Conservation (phyloP, 345 rosid species). For the Pseudoturritis turrita region DNA sequence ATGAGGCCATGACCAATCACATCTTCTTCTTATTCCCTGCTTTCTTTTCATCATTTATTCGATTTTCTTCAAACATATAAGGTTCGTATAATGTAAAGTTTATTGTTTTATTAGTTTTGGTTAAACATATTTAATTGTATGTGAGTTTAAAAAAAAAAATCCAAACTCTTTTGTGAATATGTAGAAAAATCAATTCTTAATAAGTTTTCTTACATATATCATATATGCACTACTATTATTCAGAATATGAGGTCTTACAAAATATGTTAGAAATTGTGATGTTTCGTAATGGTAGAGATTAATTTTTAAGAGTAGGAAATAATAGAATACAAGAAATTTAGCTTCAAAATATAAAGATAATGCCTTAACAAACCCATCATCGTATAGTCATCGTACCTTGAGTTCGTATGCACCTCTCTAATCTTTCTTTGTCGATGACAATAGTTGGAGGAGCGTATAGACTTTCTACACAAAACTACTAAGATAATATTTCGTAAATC, state of each 20-base stretch:
- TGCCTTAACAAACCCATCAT: background rate
- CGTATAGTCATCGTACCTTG: background rate
- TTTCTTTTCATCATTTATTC: slow-evolving; percentile 12
- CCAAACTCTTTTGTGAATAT: background rate
- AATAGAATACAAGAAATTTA: background rate
- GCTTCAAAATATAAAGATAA: background rate
- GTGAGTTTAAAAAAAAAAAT: background rate
- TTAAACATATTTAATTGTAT: background rate
- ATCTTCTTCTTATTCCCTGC: slow-evolving; percentile 16
- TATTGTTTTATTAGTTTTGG: background rate
- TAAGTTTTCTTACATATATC: background rate
- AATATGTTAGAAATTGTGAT: background rate
- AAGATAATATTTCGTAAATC: background rate
- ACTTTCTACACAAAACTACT: background rate
- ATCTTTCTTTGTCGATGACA: background rate
- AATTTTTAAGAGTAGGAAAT: too few relatives aligned
- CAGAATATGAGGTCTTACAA: background rate
- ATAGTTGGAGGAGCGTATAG: background rate
- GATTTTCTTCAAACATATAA: background rate
- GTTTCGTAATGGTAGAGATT: background rate
- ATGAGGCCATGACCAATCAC: slow-evolving; percentile 26
- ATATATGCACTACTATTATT: background rate
- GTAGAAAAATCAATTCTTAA: background rate
- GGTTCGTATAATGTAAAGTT: too few relatives aligned
- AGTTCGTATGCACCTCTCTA: background rate